phyloP scores from a whole-genome alignment of 208 protist genomes.

The Wallacemonas collosoma region DNA sequence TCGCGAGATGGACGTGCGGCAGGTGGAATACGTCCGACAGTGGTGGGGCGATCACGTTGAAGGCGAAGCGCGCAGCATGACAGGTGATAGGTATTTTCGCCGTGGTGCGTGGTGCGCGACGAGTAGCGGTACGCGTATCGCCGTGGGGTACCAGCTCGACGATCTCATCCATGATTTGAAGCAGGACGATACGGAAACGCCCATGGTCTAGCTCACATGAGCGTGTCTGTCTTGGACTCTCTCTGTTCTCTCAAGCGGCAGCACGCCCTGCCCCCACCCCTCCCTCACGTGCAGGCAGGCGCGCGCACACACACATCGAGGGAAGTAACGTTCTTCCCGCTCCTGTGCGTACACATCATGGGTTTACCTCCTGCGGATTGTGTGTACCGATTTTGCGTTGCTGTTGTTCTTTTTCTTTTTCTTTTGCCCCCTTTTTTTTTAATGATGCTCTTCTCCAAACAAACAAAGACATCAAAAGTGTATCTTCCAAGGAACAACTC shows the following conservation, averaged over 20 bases:
- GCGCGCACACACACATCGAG: no score
- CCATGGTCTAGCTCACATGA: no score
- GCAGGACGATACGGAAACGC: not conserved
- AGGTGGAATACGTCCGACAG: not conserved
- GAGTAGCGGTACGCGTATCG: not conserved
- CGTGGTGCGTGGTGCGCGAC: not conserved
- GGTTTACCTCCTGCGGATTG: no score
- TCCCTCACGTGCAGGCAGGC: no score
- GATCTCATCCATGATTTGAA: conserved; percentile 1
- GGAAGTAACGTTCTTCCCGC: no score
- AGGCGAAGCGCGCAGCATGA: not conserved
- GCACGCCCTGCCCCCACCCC: no score
- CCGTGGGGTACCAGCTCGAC: not conserved
- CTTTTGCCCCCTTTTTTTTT: conserved; percentile 15
- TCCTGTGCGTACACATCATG: no score
- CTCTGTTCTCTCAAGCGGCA: no score
- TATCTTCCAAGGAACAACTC: no score
- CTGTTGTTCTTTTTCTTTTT: conserved; percentile 11
- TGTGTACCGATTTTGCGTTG: not conserved
- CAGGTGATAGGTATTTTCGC: not conserved
- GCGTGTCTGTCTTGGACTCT: not conserved
- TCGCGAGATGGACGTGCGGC: not conserved
- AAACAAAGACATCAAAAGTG: no score
- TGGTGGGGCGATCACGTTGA: not conserved
- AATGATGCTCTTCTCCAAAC: not conserved